Conservation (phyloP, 495 filamentous ascomycete genomes). For the Penicillium antarcticum region DNA sequence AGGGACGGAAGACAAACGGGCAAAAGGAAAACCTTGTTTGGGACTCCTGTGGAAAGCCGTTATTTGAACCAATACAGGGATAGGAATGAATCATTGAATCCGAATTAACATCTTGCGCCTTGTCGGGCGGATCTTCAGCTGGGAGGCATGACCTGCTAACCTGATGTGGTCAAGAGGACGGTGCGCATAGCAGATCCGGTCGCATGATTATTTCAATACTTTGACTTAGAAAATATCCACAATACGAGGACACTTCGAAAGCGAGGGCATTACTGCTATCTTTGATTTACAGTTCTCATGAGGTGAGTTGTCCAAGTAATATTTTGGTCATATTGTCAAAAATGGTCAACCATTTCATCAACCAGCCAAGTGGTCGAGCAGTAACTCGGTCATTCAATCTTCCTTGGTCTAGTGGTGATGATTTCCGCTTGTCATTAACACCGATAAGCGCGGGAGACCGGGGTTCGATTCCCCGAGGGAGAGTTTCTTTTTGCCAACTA, state of each 20-base stretch:
- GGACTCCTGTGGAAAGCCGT: too few relatives aligned
- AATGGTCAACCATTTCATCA: neutral
- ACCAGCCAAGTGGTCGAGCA: slow-evolving; percentile 28
- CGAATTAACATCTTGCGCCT: neutral
- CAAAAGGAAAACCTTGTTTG: too few relatives aligned
- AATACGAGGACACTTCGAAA: too few relatives aligned
- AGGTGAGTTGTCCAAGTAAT: too few relatives aligned
- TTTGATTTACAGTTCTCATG: too few relatives aligned
- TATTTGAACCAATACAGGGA: neutral
- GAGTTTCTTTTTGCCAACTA: slow-evolving; percentile 32
- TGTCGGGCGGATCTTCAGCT: neutral
- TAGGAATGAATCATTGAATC: neutral
- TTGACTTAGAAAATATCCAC: too few relatives aligned
- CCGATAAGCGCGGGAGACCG: slow-evolving; percentile 48
- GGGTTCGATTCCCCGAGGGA: slow-evolving; percentile 53
- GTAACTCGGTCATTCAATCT: slow-evolving; percentile 26
- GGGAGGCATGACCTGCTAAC: neutral
- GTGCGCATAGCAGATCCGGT: neutral
- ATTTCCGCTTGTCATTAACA: slow-evolving; percentile 53
- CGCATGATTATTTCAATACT: neutral
- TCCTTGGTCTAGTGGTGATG: slow-evolving; percentile 52
- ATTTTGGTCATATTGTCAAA: neutral
- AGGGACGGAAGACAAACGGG: too few relatives aligned
- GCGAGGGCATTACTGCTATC: too few relatives aligned
- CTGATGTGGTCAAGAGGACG: slow-evolving; percentile 10